Evolutionary conservation across 1,284 basidiomycete genomes (phyloP).

Genomic region (Puccinia polysora): DNA sequence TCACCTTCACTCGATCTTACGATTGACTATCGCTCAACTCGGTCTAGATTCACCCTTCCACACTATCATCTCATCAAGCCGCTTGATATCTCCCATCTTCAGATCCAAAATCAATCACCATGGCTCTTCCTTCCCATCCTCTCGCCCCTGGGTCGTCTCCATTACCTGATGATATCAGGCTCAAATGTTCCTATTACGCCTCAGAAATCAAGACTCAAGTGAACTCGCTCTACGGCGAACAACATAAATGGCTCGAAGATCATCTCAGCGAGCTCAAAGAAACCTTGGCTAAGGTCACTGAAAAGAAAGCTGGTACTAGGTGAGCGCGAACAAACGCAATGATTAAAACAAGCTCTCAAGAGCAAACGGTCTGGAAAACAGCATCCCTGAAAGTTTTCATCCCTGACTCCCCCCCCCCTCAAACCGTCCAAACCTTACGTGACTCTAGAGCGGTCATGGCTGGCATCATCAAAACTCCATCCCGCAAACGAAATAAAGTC

Average conservation of each 20-base stretch:
- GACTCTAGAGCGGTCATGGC: constrained; percentile 28
- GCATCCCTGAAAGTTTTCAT: neutral
- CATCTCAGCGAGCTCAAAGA: constrained; percentile 34
- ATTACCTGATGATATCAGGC: constrained; percentile 37
- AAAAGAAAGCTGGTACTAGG: constrained; percentile 34
- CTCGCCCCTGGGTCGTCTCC: no score
- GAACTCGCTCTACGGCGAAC: constrained; percentile 27
- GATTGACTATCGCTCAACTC: no score
- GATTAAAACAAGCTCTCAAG: neutral
- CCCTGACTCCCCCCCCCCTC: no score
- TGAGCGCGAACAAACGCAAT: neutral
- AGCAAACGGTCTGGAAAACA: no score
- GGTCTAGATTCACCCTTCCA: no score
- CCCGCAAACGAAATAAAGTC: constrained; percentile 32
- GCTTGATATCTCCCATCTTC: no score
- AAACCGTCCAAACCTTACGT: neutral
- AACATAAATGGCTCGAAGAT: constrained; percentile 42
- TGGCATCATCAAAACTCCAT: constrained; percentile 42
- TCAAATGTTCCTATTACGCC: constrained; percentile 39
- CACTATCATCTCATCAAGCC: no score
- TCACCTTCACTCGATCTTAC: no score
- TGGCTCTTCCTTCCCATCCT: no score
- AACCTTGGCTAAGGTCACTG: constrained; percentile 26
- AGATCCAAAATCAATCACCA: no score
- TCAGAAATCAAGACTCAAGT: constrained; percentile 43